Conservation (phyloP, 192 early-diverging fungal genomes). For the Backusella morwellensis region DNA sequence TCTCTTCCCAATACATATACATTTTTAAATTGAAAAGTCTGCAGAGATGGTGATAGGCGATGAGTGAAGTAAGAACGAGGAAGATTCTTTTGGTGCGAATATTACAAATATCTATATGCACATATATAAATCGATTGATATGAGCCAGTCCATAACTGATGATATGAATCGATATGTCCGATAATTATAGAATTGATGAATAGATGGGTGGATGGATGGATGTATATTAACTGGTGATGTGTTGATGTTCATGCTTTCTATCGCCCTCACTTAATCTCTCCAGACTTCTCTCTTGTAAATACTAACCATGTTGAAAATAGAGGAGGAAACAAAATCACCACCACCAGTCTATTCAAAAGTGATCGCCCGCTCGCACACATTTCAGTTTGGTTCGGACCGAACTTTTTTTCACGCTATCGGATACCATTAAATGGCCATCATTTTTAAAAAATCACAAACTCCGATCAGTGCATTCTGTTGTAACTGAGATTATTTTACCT, state of each 20-base stretch:
- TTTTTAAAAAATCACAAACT: too few species aligned
- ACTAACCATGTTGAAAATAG: conserved; percentile 19
- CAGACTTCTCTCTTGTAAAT: conserved; percentile 6
- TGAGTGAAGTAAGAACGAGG: not conserved
- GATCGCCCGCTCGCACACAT: not conserved
- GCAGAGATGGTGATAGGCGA: not conserved
- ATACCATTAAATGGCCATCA: too few species aligned
- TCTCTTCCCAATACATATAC: not conserved
- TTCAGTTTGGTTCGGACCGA: not conserved
- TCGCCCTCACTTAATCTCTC: not conserved
- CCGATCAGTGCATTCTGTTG: too few species aligned
- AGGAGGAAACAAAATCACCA: conserved; percentile 7
- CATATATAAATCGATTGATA: not conserved
- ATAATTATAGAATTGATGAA: not conserved
- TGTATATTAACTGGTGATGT: not conserved
- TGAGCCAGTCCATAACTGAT: not conserved
- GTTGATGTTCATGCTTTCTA: not conserved
- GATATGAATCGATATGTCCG: not conserved
- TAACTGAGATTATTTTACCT: too few species aligned
- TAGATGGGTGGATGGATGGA: not conserved
- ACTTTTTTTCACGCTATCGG: not conserved
- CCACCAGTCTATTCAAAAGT: not conserved
- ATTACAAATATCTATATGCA: not conserved
- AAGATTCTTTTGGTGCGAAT: not conserved
- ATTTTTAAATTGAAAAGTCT: not conserved